These are phyloP conservation scores for Suillus alpinus DNA, from an alignment of 768 basidiomycete genomes.

Conservation along the genomic window DNA sequence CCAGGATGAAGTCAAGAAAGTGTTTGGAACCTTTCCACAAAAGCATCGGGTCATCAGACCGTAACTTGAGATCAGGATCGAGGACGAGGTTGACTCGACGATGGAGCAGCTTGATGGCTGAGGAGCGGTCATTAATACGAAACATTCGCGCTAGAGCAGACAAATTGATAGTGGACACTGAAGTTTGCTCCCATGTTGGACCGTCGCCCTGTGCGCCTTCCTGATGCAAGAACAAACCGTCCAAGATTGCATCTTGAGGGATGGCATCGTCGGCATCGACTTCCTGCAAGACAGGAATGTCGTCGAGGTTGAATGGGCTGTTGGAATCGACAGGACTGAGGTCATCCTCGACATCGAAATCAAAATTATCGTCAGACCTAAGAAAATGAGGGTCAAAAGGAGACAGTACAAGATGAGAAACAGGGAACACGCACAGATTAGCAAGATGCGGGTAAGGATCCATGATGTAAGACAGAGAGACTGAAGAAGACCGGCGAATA, in stretches of 20 bases:
- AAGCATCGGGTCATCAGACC: not conserved
- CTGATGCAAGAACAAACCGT: not conserved
- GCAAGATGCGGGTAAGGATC: too few relatives aligned
- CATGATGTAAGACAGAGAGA: too few relatives aligned
- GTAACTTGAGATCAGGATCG: not conserved
- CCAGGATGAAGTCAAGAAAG: not conserved
- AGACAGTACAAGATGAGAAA: too few relatives aligned
- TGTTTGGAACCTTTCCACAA: not conserved
- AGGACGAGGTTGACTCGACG: not conserved
- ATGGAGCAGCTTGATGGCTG: not conserved
- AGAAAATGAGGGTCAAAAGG: too few relatives aligned
- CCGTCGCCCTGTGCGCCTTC: not conserved
- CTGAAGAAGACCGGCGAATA: too few relatives aligned
- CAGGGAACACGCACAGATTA: too few relatives aligned
- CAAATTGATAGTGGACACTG: fast-evolving
- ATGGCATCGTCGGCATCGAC: too few relatives aligned
- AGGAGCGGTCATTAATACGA: not conserved
- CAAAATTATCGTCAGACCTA: too few relatives aligned
- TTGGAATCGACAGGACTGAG: too few relatives aligned
- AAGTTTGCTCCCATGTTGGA: not conserved
- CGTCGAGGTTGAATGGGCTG: too few relatives aligned
- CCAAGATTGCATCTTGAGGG: not conserved
- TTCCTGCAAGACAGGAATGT: too few relatives aligned
- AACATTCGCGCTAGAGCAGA: not conserved
- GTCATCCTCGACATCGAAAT: too few relatives aligned